Percentiles rank a stretch among this genome's conserved stretches.
Evolutionary conservation across 2,329 filamentous ascomycete species (phyloP).

Genomic region (Trichoderma lentiforme): DNA sequence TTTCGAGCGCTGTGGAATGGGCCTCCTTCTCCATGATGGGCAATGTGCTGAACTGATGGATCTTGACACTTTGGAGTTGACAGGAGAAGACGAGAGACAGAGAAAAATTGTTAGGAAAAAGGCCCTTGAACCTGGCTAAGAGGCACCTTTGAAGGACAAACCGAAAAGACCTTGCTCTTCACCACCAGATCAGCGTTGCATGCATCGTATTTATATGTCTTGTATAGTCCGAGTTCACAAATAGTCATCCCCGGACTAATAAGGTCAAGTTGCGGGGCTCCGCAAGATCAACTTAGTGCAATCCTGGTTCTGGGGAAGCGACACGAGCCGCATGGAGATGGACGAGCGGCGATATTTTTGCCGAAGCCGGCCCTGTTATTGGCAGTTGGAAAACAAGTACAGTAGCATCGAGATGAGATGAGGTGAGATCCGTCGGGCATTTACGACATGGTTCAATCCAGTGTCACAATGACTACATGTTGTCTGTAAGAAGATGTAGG

Average conservation of each 20-base stretch:
- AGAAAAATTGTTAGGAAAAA: neutral
- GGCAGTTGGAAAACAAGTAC: neutral
- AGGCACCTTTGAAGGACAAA: neutral
- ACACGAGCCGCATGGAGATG: neutral
- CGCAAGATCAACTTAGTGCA: conserved; percentile 2
- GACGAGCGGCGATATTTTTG: neutral
- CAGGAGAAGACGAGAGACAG: neutral
- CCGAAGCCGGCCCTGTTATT: neutral
- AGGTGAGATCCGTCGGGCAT: conserved; percentile 6
- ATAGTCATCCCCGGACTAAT: conserved; percentile 3
- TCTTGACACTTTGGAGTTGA: neutral
- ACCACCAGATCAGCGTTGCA: neutral
- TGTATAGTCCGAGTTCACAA: neutral
- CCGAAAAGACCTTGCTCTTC: neutral
- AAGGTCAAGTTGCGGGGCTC: conserved; percentile 12
- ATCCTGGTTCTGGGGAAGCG: conserved; percentile 5
- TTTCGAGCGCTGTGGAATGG: conserved; percentile 5
- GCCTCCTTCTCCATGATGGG: conserved; percentile 11
- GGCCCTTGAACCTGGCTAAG: neutral
- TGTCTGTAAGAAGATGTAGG: neutral
- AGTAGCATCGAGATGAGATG: neutral
- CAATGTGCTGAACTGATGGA: neutral
- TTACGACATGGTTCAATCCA: neutral
- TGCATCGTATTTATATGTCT: conserved; percentile 12
- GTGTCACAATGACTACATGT: neutral